phyloP scores from a whole-genome alignment of 495 filamentous ascomycete species.

The Aspergillus steynii region DNA sequence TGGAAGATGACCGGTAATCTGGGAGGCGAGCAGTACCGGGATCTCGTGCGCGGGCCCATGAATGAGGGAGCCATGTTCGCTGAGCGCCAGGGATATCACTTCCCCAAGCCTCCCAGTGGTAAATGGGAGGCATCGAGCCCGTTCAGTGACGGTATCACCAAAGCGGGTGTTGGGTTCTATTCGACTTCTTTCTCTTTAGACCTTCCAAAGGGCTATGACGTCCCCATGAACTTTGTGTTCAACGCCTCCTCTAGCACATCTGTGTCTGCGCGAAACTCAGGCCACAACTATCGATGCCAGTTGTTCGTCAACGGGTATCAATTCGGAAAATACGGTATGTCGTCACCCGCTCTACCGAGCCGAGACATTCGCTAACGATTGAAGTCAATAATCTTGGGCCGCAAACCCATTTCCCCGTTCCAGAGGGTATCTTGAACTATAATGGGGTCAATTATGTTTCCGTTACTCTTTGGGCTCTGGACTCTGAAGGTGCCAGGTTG shows the following conservation, averaged over 20 bases:
- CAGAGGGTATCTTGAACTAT: slow-evolving; percentile 64
- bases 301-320: slow-evolving; percentile 71
- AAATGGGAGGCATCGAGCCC: slow-evolving; percentile 36
- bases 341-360: background rate
- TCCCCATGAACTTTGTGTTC: slow-evolving; percentile 59
- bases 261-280: background rate
- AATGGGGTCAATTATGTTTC: slow-evolving; percentile 56
- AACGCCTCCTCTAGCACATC: slow-evolving; percentile 27
- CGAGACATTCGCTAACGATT: background rate
- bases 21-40: slow-evolving; percentile 63
- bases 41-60: slow-evolving; percentile 61
- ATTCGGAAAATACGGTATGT: slow-evolving; percentile 59
- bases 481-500: slow-evolving; percentile 18
- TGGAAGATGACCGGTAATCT: slow-evolving; percentile 78
- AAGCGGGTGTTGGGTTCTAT: slow-evolving; percentile 60
- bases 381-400: slow-evolving; percentile 58
- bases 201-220: slow-evolving; percentile 53
- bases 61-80: slow-evolving; percentile 69
- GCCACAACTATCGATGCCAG: slow-evolving; percentile 48
- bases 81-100: slow-evolving; percentile 65
- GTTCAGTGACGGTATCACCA: background rate
- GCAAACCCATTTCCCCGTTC: slow-evolving; percentile 61
- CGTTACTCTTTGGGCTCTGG: slow-evolving; percentile 59
- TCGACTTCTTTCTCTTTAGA: slow-evolving; percentile 54
- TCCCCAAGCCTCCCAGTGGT: slow-evolving; percentile 53